Conservation (phyloP, 2,329 filamentous ascomycete genomes). For the Fusarium sp. region DNA sequence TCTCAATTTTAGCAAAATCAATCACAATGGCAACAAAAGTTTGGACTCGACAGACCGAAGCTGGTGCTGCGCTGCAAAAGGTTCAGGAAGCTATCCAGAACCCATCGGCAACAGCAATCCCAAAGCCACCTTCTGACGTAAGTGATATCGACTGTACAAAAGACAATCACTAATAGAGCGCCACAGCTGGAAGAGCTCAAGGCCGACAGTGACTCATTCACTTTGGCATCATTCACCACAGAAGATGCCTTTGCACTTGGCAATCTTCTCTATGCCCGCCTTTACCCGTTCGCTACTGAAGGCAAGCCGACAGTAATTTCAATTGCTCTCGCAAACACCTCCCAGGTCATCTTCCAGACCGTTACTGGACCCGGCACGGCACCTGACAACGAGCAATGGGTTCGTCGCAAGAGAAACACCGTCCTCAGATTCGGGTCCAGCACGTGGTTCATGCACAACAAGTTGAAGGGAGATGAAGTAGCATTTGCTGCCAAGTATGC, state of each 20-base stretch:
- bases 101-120: conserved; percentile 27
- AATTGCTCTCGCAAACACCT: conserved; percentile 70
- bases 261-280: conserved; percentile 72
- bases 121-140: conserved; percentile 43
- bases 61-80: conserved; percentile 37
- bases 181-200: conserved; percentile 50
- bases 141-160: not conserved
- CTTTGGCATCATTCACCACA: conserved; percentile 68
- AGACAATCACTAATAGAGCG: conserved; percentile 5
- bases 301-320: conserved; percentile 68
- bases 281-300: conserved; percentile 62
- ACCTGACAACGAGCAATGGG: conserved; percentile 80
- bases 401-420: conserved; percentile 77
- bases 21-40: conserved; percentile 33
- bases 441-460: conserved; percentile 79
- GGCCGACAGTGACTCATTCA: conserved; percentile 60
- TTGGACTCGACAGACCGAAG: conserved; percentile 31
- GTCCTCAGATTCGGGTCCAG: conserved; percentile 78
- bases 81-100: conserved; percentile 40
- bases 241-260: conserved; percentile 76
- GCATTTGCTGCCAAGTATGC: conserved; percentile 75
- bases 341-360: conserved; percentile 77
- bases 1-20: not conserved
- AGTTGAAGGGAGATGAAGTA: conserved; percentile 73
- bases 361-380: conserved; percentile 75